Evolutionary conservation across 768 basidiomycete species (phyloP).

Genomic region (Tephrocybe sp.): DNA sequence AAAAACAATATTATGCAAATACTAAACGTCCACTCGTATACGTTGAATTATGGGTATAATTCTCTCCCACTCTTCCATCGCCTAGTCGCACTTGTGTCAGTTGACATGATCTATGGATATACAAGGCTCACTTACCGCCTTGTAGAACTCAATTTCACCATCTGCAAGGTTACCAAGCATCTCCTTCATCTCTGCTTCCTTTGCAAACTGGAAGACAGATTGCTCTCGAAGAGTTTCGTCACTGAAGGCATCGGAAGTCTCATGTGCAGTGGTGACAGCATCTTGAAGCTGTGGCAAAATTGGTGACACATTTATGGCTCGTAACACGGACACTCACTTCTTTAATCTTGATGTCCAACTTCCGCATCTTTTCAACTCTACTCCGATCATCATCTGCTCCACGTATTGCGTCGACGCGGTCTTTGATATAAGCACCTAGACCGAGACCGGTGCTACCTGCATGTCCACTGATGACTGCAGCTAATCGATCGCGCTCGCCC

Average conservation of each 20-base stretch:
- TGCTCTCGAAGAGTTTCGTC: slow-evolving; percentile 94
- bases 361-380: slow-evolving; percentile 89
- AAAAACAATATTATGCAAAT: slow-evolving; percentile 5
- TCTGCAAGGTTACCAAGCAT: slow-evolving; percentile 87
- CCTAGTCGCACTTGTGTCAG: slow-evolving; percentile 36
- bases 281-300: slow-evolving; percentile 73
- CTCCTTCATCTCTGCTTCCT: slow-evolving; percentile 97
- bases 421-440: slow-evolving; percentile 84
- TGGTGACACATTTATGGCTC: background rate
- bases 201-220: slow-evolving; percentile 82
- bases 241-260: slow-evolving; percentile 95
- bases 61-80: slow-evolving; percentile 97
- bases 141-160: slow-evolving; percentile 94
- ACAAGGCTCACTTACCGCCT: slow-evolving; percentile 49
- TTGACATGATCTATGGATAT: slow-evolving; percentile 3
- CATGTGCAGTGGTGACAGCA: slow-evolving; percentile 91
- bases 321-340: slow-evolving; percentile 56
- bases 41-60: slow-evolving; percentile 92
- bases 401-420: slow-evolving; percentile 86
- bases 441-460: slow-evolving; percentile 83
- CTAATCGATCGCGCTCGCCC: slow-evolving; percentile 86
- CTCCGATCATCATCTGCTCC: slow-evolving; percentile 93
- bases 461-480: slow-evolving; percentile 87
- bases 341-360: slow-evolving; percentile 91
- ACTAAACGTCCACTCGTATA: slow-evolving; percentile 87